These are phyloP conservation scores for Zasmidium angulare DNA, from an alignment of 2,329 filamentous ascomycete species.

Conservation along the genomic window DNA sequence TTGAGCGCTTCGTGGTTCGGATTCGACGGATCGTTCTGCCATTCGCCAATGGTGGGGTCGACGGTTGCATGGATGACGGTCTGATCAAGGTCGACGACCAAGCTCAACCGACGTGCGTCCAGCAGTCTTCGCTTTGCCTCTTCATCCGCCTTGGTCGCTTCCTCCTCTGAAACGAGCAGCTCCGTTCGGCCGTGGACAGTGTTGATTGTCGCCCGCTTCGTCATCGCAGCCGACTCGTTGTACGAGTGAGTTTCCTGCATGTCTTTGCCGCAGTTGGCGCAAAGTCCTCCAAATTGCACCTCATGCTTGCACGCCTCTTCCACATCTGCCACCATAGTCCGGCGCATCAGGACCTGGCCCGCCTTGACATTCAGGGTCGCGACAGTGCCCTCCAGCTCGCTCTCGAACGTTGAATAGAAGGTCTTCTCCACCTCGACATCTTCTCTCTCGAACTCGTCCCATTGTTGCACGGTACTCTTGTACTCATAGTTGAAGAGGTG, in stretches of 20 bases:
- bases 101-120: slow-evolving; percentile 76
- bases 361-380: slow-evolving; percentile 71
- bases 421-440: slow-evolving; percentile 59
- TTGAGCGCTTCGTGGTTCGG: slow-evolving; percentile 90
- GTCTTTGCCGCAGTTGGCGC: slow-evolving; percentile 89
- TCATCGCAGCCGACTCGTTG: slow-evolving; percentile 75
- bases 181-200: slow-evolving; percentile 91
- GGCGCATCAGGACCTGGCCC: slow-evolving; percentile 60
- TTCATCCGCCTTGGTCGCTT: slow-evolving; percentile 79
- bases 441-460: slow-evolving; percentile 71
- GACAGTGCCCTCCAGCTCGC: slow-evolving; percentile 77
- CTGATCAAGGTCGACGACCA: slow-evolving; percentile 96
- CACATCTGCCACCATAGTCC: slow-evolving; percentile 66
- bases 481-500: slow-evolving; percentile 85
- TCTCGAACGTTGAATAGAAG: slow-evolving; percentile 78
- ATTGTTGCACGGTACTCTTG: slow-evolving; percentile 67
- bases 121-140: slow-evolving; percentile 82
- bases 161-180: slow-evolving; percentile 77
- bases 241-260: slow-evolving; percentile 83
- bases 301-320: slow-evolving; percentile 91
- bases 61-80: slow-evolving; percentile 98
- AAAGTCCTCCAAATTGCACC: slow-evolving; percentile 86
- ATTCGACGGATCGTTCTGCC: slow-evolving; percentile 84
- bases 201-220: slow-evolving; percentile 85
- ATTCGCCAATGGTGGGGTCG: slow-evolving; percentile 92